Evolutionary conservation across 164 flowering plant genomes (phyloP), one percentile per base, ranked within the genome.

Genomic region (Dillenia suffruticosa): DNA sequence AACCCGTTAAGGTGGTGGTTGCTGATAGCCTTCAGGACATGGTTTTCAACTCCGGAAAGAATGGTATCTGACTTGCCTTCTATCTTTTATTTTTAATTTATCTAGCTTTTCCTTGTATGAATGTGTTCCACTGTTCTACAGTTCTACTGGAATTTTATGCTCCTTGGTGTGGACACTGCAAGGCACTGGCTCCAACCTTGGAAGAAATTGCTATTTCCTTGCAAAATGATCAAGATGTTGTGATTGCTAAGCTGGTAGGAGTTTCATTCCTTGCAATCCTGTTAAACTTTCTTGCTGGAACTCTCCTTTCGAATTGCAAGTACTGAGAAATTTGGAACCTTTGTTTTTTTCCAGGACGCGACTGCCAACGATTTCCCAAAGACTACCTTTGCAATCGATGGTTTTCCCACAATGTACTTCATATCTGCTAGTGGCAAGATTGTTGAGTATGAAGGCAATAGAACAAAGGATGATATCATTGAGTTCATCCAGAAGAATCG

Each of bases 111-210:
- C 40, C 40, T 32, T 32, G 40, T 32, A n/a, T 43, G 17, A 15
- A 49, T 4, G 24, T 43, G 9, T 59, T 53, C 50, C 52, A 40
- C 40, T 5, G 40, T 67, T 59, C 9, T 72, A 69, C 83, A 91
- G 97, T 94, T 64, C 69, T 94, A 12, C 63, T 94, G 0, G 98
- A 95, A 77, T 91, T 95, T 59, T 95, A 95, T 72, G 96, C 98
- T 49, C 98, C 98, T 46, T 90, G 97, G 97, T 93, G 98, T 68
- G 98, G 97, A 58, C 98, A 93, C 59, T 93, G 98, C 90, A 81
- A 93, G 69, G 74, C 79, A n/a, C 52, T 93, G 72, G 94, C 96
- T 66, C 98, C 98, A 50, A 90, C 87, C 69, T 72, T 90, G 74
- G 98, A 93, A 51, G 97, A 93, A 80, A 91, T 93, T 56, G 98